Percentiles rank a stretch among this genome's conserved stretches.
Evolutionary conservation across 257 asterid species (phyloP).

Genomic region (Solanum bukasovii): DNA sequence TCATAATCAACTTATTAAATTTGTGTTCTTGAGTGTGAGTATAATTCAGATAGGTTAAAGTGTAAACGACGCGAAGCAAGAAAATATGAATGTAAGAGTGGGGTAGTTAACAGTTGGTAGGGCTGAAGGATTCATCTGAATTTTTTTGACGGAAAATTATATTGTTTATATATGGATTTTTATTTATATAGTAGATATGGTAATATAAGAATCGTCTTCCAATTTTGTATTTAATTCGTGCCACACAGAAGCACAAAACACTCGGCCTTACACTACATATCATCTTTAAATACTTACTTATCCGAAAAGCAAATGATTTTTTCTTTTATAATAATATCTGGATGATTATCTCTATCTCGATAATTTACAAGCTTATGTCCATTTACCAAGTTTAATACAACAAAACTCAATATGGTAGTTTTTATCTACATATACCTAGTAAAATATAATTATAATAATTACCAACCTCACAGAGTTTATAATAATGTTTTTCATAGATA

Average conservation of each 20-base stretch:
- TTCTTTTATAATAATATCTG: background rate
- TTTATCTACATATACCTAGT: background rate
- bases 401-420: background rate
- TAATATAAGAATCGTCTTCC: too few relatives aligned
- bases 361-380: background rate
- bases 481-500: background rate
- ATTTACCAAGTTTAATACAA: background rate
- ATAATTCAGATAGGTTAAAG: background rate
- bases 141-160: background rate
- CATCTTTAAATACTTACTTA: background rate
- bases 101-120: background rate
- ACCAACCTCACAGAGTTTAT: background rate
- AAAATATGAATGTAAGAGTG: background rate
- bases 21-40: background rate
- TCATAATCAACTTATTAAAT: background rate
- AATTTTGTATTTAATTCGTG: too few relatives aligned
- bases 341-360: background rate
- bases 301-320: background rate
- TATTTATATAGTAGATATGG: too few relatives aligned
- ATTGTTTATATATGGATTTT: background rate
- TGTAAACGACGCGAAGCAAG: accelerated
- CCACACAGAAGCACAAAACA: background rate
- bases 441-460: background rate
- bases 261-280: background rate
- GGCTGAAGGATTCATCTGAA: accelerated